phyloP scores from a whole-genome alignment of 2,329 filamentous ascomycete genomes.

The Colletotrichum sp. region DNA sequence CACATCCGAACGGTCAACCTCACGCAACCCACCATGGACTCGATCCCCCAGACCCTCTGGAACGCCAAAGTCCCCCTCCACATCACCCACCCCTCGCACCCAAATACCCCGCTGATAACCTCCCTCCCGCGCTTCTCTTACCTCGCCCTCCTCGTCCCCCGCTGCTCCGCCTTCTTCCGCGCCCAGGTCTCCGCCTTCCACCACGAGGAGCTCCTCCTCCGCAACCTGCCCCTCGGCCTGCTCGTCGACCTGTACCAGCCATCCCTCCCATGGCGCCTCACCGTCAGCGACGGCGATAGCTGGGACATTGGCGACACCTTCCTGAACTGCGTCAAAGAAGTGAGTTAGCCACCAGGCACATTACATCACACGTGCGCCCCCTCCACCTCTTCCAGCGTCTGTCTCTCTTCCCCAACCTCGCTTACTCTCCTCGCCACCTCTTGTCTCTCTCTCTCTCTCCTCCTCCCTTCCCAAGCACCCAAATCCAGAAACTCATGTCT shows the following conservation, averaged over 20 bases:
- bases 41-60: conserved; percentile 58
- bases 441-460: not conserved
- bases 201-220: conserved; percentile 58
- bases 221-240: conserved; percentile 58
- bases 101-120: conserved; percentile 56
- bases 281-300: conserved; percentile 57
- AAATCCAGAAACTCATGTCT: not conserved
- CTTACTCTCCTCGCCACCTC: not conserved
- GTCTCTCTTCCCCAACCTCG: not conserved
- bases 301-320: conserved; percentile 70
- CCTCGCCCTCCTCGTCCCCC: conserved; percentile 61
- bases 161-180: conserved; percentile 58
- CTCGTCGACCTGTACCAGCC: conserved; percentile 64
- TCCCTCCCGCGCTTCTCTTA: conserved; percentile 65
- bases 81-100: conserved; percentile 56
- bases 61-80: conserved; percentile 57
- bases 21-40: conserved; percentile 5
- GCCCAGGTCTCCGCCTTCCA: conserved; percentile 63
- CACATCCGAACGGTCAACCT: not conserved
- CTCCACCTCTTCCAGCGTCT: not conserved
- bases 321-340: conserved; percentile 69
- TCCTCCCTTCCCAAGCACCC: not conserved
- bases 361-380: not conserved
- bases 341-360: conserved; percentile 29
- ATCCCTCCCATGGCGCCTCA: conserved; percentile 58